Percentiles rank a stretch among this genome's conserved stretches.
Conservation (phyloP, 441 rosid species). For the Erodium trifolium region DNA sequence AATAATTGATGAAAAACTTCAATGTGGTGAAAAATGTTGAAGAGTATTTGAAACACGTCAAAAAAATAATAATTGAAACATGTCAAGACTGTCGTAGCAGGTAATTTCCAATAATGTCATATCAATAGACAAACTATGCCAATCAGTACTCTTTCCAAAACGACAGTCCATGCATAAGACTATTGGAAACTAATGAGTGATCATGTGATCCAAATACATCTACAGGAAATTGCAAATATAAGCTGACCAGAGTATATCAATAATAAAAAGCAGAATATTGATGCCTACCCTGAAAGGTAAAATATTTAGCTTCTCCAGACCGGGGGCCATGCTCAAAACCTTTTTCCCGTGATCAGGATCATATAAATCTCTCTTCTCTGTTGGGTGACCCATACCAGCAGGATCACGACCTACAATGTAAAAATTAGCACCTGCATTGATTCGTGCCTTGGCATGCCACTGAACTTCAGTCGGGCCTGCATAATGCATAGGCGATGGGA, state of each 20-base stretch:
- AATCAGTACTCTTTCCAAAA: background rate
- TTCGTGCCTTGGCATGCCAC: no score
- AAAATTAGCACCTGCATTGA: no score
- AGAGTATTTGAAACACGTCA: background rate
- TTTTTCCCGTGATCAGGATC: conserved; percentile 96
- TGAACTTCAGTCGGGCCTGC: conserved; percentile 49
- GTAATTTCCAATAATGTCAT: no score
- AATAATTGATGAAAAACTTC: background rate
- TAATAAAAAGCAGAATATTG: background rate
- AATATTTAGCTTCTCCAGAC: conserved; percentile 82
- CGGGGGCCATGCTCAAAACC: conserved; percentile 92
- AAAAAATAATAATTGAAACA: background rate
- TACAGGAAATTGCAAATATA: background rate
- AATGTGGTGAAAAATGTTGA: background rate
- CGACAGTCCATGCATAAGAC: no score
- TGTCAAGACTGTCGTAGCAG: no score
- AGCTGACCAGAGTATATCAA: background rate
- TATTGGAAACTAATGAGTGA: background rate
- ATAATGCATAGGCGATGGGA: conserved; percentile 97
- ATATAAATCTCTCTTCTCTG: conserved; percentile 79
- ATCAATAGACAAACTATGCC: background rate
- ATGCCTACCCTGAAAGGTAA: conserved; percentile 70
- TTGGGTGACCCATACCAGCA: conserved; percentile 59
- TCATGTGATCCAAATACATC: background rate
- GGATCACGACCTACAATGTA: no score